phyloP scores from a whole-genome alignment of 2,329 filamentous ascomycete genomes.

The Paraconiothyrium brasiliense region DNA sequence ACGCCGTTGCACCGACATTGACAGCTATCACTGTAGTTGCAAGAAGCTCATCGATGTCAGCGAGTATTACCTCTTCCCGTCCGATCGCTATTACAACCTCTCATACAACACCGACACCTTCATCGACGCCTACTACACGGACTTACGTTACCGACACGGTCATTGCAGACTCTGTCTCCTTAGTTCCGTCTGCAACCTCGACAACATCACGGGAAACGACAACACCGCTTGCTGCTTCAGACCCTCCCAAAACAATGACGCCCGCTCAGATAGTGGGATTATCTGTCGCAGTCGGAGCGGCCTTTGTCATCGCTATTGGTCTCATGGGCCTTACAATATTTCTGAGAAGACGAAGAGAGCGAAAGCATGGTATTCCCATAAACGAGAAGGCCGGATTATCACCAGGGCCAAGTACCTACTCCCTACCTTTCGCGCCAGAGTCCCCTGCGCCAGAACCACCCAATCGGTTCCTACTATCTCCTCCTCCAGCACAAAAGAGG shows the following conservation, averaged over 20 bases:
- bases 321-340: slow-evolving; percentile 50
- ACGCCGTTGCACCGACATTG: slow-evolving; percentile 49
- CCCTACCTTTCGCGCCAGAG: slow-evolving; percentile 29
- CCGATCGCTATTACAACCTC: slow-evolving; percentile 21
- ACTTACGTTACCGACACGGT: slow-evolving; percentile 32
- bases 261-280: slow-evolving; percentile 52
- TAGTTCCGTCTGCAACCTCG: slow-evolving; percentile 35
- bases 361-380: slow-evolving; percentile 27
- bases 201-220: slow-evolving; percentile 24
- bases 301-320: slow-evolving; percentile 50
- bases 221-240: slow-evolving; percentile 24
- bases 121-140: slow-evolving; percentile 20
- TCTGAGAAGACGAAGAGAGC: slow-evolving; percentile 45
- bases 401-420: slow-evolving; percentile 27
- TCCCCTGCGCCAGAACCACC: slow-evolving; percentile 20
- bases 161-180: slow-evolving; percentile 37
- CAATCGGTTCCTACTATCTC: slow-evolving; percentile 28
- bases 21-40: slow-evolving; percentile 44
- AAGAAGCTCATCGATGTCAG: slow-evolving; percentile 30
- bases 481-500: slow-evolving; percentile 24
- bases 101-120: slow-evolving; percentile 16
- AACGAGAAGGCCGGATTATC: slow-evolving; percentile 32
- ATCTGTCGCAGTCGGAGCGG: slow-evolving; percentile 47
- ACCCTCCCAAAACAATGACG: slow-evolving; percentile 38
- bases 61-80: slow-evolving; percentile 21